Evolutionary conservation across 2,329 filamentous ascomycete species (phyloP), one percentile per base, ranked within the genome.

Genomic region (Aspergillus sojae): DNA sequence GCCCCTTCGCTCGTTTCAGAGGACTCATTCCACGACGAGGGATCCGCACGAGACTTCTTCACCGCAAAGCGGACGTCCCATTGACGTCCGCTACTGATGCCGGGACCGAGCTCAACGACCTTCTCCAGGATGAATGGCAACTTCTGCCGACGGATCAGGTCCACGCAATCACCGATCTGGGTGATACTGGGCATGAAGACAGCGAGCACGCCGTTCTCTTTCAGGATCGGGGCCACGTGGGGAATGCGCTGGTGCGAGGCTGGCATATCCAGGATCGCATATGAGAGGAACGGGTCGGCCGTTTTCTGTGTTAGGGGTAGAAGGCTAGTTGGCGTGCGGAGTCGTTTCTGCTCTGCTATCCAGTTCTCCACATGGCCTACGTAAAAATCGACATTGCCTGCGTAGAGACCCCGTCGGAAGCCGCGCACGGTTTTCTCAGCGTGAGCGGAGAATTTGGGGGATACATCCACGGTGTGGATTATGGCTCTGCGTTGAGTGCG

Each of bases 151-250:
- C 83, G 84, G 36, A 88, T 84, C 45, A 80, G 75, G 53, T 84
- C 78, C 32, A 89, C 80, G 63, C 89, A 91, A 5, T 88, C 84
- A 46, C 84, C 87, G 61, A 94, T 90, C 75, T 94, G 92, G 11
- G 91, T 93, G 63, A 95, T 88, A 69, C 88, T 92, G 0, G 92
- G 92, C 67, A 88, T 88, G 78, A 93, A 95, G 1, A 93, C 83
- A 16, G 90, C 81, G 36, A 94, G 79, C 10, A 86, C 80, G 0
- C 88, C 91, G 70, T 91, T 86, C 1, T 85, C 82, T 45, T 85
- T 85, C 59, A 95, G 77, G 16, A 88, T 86, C 1, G 76, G 76
- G 0, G 78, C 74, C 23, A 83, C 78, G 66, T 82, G 78, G 1
- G 79, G 72, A 45, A 84, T 80, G 52, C 79, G 82, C 12, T 74